Evolutionary conservation across 306 rosid species (phyloP), one percentile per base, ranked within the genome.

Genomic region (Corylus avellana): DNA sequence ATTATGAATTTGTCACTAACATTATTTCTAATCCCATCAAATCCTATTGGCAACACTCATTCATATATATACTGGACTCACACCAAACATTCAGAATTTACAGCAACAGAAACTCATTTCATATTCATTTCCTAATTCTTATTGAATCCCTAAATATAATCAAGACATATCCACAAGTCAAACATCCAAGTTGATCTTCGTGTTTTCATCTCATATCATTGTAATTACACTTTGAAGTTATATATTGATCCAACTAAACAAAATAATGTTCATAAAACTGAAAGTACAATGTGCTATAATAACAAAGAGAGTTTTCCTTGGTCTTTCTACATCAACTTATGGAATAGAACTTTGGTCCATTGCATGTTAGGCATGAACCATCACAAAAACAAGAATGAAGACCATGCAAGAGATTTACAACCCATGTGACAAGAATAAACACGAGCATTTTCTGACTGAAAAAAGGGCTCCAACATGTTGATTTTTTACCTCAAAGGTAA

Each of bases 1-100:
- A 70, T 22, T 74, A 62, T 47, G 44, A 71, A 78, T 57, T 72
- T 67, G 55, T 67, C 35, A 1, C 47, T 51, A 46, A 8, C 32
- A 58, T 58, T 10, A 53, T 55, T 75, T 78, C 67, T 53, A 29
- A 39, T 37, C 50, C 13, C 67, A 55, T 35, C 22, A 74, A 74
- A 74, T 62, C 68, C 67, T n/a, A 74, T 22, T 22, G 46, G 42
- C 11, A 71, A 71, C 42, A 71, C 44, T n/a, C 27, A 22, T 8
- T n/a, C 27, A 22, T 8, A 20, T 18, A 42, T n/a, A 69, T 69
- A 48, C 29, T 44, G 7, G 56, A 53, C 17, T 53, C 5, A 14
- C 56, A 14, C 56, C 56, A 12, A 53, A 53, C 56, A 53, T 53
- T 53, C 56, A 53, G 18, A 53, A 9, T 48, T 48, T 53, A 53